Percentiles rank a stretch among this genome's conserved stretches.
phyloP scores from a whole-genome alignment of 2,329 filamentous ascomycete genomes.

The Ampelomyces quisqualis region DNA sequence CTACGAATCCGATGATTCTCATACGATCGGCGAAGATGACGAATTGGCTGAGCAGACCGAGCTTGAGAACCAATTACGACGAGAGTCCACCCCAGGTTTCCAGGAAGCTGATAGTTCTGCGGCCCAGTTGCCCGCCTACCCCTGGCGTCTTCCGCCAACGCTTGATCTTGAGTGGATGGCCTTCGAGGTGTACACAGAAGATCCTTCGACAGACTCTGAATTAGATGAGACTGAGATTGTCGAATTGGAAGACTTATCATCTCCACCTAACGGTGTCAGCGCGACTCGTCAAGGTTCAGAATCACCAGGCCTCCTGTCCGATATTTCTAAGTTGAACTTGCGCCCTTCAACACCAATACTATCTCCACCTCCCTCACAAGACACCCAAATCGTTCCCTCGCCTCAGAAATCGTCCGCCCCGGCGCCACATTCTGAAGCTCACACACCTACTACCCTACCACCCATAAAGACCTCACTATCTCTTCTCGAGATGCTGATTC shows the following conservation, averaged over 20 bases:
- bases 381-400: slow-evolving; percentile 34
- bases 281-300: slow-evolving; percentile 34
- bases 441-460: slow-evolving; percentile 38
- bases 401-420: slow-evolving; percentile 22
- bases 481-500: slow-evolving; percentile 83
- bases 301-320: slow-evolving; percentile 45
- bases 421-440: slow-evolving; percentile 8
- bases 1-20: slow-evolving; percentile 43
- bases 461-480: slow-evolving; percentile 69
- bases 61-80: slow-evolving; percentile 48
- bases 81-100: slow-evolving; percentile 42
- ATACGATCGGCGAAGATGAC: slow-evolving; percentile 36
- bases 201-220: slow-evolving; percentile 58
- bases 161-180: slow-evolving; percentile 90
- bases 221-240: slow-evolving; percentile 42
- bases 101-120: slow-evolving; percentile 11
- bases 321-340: slow-evolving; percentile 52
- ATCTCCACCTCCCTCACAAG: slow-evolving; percentile 10
- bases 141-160: slow-evolving; percentile 67
- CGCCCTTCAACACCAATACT: slow-evolving; percentile 29
- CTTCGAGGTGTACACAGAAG: slow-evolving; percentile 76
- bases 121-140: slow-evolving; percentile 30
- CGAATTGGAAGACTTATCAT: slow-evolving; percentile 13
- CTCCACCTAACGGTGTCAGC: slow-evolving; percentile 20
- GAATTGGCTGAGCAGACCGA: slow-evolving; percentile 47